Conservation (phyloP, 2,329 filamentous ascomycete species). For the Colletotrichum kahawae region DNA sequence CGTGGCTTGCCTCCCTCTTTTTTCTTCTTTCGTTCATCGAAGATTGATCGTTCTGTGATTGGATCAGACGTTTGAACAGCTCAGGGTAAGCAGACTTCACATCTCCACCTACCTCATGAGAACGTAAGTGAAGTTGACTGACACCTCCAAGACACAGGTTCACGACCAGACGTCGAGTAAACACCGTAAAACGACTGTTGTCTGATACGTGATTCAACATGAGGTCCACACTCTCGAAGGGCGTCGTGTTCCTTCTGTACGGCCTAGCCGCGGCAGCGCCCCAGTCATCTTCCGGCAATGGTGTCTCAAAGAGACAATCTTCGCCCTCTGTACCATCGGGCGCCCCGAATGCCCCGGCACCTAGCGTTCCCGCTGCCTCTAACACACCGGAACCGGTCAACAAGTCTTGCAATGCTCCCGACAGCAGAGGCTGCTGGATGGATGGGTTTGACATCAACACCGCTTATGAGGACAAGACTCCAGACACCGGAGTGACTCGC, state of each 20-base stretch:
- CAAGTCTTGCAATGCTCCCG: slow-evolving; percentile 26
- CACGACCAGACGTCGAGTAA: neutral
- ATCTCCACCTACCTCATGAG: neutral
- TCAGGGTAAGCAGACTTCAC: neutral
- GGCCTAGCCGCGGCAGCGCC: slow-evolving; percentile 1
- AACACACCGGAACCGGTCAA: neutral
- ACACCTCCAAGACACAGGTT: neutral
- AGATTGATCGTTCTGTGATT: neutral
- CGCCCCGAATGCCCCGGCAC: neutral
- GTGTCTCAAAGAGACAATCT: neutral
- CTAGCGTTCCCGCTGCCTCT: neutral
- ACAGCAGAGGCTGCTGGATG: slow-evolving; percentile 27
- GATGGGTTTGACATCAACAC: slow-evolving; percentile 34
- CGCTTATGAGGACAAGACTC: slow-evolving; percentile 33
- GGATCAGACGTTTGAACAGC: neutral
- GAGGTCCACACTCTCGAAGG: slow-evolving; percentile 11
- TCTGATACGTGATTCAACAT: neutral
- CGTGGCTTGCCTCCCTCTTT: neutral
- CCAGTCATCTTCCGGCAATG: neutral
- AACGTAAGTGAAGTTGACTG: neutral
- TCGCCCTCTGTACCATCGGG: neutral
- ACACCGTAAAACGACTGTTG: neutral
- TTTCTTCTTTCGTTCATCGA: neutral
- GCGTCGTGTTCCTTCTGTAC: slow-evolving; percentile 5
- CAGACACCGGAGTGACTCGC: slow-evolving; percentile 29